Conservation (phyloP, 2,329 filamentous ascomycete genomes). For the Trichoderma sp. region DNA sequence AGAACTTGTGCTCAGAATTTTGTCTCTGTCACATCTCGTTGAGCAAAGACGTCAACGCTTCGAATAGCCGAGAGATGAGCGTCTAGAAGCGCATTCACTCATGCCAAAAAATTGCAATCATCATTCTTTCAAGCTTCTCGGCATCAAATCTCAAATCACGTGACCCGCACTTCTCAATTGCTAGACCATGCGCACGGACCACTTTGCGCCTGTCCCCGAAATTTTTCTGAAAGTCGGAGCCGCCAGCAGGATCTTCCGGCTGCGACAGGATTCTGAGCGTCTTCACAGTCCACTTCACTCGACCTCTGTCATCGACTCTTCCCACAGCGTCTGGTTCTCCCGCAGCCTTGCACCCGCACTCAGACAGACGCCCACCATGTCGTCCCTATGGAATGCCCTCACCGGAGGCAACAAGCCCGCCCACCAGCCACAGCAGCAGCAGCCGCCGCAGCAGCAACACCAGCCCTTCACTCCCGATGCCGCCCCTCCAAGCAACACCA, state of each 20-base stretch:
- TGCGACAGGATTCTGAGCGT: slow-evolving; percentile 23
- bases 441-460: slow-evolving; percentile 42
- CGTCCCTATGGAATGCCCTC: slow-evolving; percentile 63
- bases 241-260: slow-evolving; percentile 22
- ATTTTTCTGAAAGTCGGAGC: slow-evolving; percentile 33
- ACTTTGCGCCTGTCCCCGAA: slow-evolving; percentile 36
- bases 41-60: not conserved
- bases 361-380: slow-evolving; percentile 46
- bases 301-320: slow-evolving; percentile 26
- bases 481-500: slow-evolving; percentile 51
- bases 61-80: slow-evolving; percentile 3
- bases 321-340: slow-evolving; percentile 2
- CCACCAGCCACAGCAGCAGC: slow-evolving; percentile 35
- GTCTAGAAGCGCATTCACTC: not conserved
- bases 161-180: slow-evolving; percentile 5
- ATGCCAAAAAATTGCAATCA: not conserved
- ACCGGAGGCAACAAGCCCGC: slow-evolving; percentile 59
- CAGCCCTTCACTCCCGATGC: slow-evolving; percentile 28
- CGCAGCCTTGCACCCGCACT: not conserved
- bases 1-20: not conserved
- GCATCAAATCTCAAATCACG: slow-evolving; percentile 19
- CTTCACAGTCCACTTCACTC: not conserved
- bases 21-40: not conserved
- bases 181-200: slow-evolving; percentile 34
- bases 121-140: slow-evolving; percentile 3